Evolutionary conservation across 208 protist species (phyloP).

Genomic region (Histomonas meleagridis): DNA sequence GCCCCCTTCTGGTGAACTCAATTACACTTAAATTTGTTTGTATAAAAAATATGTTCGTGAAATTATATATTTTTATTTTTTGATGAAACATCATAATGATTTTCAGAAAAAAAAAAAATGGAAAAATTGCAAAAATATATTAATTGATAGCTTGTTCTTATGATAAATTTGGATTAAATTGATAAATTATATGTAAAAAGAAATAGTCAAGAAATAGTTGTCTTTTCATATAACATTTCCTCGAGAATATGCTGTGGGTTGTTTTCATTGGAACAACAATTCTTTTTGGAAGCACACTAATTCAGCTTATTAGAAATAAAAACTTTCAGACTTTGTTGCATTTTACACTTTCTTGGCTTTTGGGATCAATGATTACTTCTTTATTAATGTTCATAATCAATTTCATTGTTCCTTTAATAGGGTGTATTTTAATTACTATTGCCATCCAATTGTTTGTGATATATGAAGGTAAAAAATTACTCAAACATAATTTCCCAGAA

Average conservation of each 20-base stretch:
- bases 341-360: neutral
- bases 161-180: too few relatives aligned
- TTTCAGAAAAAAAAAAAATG: too few relatives aligned
- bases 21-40: neutral
- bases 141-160: too few relatives aligned
- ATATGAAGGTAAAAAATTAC: neutral
- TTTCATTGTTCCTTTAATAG: neutral
- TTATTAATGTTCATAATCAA: neutral
- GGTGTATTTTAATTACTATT: neutral
- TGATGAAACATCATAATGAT: too few relatives aligned
- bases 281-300: neutral
- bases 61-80: too few relatives aligned
- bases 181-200: too few relatives aligned
- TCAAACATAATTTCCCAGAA: neutral
- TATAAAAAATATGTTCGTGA: too few relatives aligned
- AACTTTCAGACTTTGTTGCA: neutral
- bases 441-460: neutral
- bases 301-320: neutral
- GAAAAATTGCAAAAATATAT: too few relatives aligned
- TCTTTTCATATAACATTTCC: too few relatives aligned
- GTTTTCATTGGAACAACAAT: neutral
- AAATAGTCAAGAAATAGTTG: too few relatives aligned
- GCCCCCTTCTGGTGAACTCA: neutral
- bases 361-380: neutral
- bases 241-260: neutral